Evolutionary conservation across 1,284 basidiomycete genomes (phyloP).

Genomic region (Austroboletus rostrupii): DNA sequence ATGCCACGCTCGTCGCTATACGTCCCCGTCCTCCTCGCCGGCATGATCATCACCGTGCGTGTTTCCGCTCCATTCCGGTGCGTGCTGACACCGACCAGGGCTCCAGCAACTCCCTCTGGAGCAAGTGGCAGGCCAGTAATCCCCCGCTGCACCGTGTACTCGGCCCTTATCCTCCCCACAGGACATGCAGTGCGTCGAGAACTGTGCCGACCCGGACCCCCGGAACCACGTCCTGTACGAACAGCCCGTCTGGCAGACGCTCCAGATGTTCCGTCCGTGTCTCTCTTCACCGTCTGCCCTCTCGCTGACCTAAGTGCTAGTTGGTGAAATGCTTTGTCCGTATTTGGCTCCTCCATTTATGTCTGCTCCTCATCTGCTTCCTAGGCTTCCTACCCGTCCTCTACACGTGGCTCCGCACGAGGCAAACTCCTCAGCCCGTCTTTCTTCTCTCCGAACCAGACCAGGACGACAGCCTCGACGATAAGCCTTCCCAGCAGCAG

Average conservation of each 20-base stretch:
- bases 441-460: slow-evolving; percentile 54
- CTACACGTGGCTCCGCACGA: slow-evolving; percentile 58
- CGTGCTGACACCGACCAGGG: slow-evolving; percentile 43
- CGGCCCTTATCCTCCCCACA: slow-evolving; percentile 29
- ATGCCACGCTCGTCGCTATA: slow-evolving; percentile 48
- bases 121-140: slow-evolving; percentile 67
- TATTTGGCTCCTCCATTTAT: slow-evolving; percentile 26
- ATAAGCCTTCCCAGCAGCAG: slow-evolving; percentile 39
- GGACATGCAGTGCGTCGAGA: slow-evolving; percentile 96
- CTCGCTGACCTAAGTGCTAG: slow-evolving; percentile 42
- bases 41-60: slow-evolving; percentile 76
- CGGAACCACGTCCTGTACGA: slow-evolving; percentile 70
- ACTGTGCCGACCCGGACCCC: slow-evolving; percentile 64
- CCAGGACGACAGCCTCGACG: slow-evolving; percentile 36
- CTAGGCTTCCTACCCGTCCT: slow-evolving; percentile 81
- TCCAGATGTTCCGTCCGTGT: slow-evolving; percentile 86
- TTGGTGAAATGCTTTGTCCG: slow-evolving; percentile 90
- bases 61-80: not conserved
- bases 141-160: not conserved
- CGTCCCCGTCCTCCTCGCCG: slow-evolving; percentile 56
- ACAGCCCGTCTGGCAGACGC: slow-evolving; percentile 91
- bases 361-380: slow-evolving; percentile 25
- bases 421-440: slow-evolving; percentile 44
- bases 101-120: slow-evolving; percentile 76
- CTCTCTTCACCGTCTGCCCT: slow-evolving; percentile 17